These are phyloP conservation scores for Aspergillus novoparasiticus DNA, from an alignment of 2,329 filamentous ascomycete species.

Conservation along the genomic window DNA sequence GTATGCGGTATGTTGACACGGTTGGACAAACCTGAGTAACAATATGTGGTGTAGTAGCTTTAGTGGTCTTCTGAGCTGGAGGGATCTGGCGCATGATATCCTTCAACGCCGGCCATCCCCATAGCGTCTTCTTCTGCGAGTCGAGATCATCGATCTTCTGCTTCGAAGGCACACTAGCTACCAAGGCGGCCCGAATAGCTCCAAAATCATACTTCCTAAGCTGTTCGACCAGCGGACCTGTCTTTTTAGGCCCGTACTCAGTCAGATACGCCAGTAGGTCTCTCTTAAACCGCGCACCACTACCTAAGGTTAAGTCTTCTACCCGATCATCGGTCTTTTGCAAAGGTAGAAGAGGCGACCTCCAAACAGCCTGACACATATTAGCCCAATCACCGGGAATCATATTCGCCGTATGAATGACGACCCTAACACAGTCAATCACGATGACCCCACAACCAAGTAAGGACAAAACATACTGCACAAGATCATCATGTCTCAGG, in stretches of 20 bases:
- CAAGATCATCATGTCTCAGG: constrained; percentile 73
- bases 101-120: constrained; percentile 74
- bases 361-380: constrained; percentile 84
- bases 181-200: constrained; percentile 66
- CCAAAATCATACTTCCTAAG: constrained; percentile 70
- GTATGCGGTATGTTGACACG: neutral
- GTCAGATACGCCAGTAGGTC: constrained; percentile 74
- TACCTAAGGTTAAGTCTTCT: constrained; percentile 51
- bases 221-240: constrained; percentile 58
- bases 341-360: constrained; percentile 69
- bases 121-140: constrained; percentile 57
- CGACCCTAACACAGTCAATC: constrained; percentile 48
- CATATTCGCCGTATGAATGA: constrained; percentile 92
- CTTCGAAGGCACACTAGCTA: constrained; percentile 77
- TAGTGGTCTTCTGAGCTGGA: constrained; percentile 30
- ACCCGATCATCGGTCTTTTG: constrained; percentile 2
- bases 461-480: constrained; percentile 53
- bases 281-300: constrained; percentile 70
- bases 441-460: neutral
- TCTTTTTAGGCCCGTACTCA: constrained; percentile 65
- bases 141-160: constrained; percentile 54
- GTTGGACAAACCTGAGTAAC: constrained; percentile 36
- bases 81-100: constrained; percentile 61
- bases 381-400: constrained; percentile 85
- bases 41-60: constrained; percentile 34